Evolutionary conservation across 31 red algal species (phyloP).

Genomic region (Porphyra umbilicalis): DNA sequence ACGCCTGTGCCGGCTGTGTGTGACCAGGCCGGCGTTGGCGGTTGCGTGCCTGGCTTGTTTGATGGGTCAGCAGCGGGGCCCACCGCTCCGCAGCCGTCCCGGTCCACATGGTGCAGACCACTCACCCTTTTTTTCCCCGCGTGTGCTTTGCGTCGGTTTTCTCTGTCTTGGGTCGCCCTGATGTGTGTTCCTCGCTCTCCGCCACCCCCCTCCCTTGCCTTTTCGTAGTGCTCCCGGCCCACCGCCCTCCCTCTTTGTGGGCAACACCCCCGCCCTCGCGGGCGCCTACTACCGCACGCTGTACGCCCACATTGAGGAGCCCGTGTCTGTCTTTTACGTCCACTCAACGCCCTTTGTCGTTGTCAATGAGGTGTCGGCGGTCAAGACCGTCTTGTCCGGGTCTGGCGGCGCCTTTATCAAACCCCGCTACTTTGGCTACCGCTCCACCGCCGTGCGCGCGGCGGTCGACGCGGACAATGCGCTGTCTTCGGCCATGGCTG

Average conservation of each 20-base stretch:
- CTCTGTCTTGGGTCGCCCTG: too few relatives aligned
- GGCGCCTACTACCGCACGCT: conserved; percentile 62
- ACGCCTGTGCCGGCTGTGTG: too few relatives aligned
- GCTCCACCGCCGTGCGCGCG: conserved; percentile 56
- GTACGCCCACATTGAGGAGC: conserved; percentile 57
- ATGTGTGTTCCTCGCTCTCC: background rate
- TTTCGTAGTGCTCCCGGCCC: conserved; percentile 49
- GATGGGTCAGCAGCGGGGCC: background rate
- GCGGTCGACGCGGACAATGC: conserved; percentile 45
- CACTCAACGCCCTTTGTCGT: conserved; percentile 77
- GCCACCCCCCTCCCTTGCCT: background rate
- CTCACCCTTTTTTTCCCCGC: too few relatives aligned
- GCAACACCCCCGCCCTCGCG: conserved; percentile 52
- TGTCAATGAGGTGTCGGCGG: conserved; percentile 46
- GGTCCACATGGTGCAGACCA: background rate
- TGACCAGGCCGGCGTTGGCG: too few relatives aligned
- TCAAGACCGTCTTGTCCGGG: conserved; percentile 59
- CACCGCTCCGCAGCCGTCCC: background rate
- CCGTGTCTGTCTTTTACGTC: conserved; percentile 73
- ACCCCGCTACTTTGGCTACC: conserved; percentile 94
- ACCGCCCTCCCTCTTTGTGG: conserved; percentile 52
- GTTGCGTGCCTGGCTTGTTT: too few relatives aligned
- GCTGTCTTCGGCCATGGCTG: conserved; percentile 26
- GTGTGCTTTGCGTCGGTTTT: too few relatives aligned
- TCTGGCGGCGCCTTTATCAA: conserved; percentile 61